Conservation (phyloP, 1,284 basidiomycete genomes). For the Melampsora americana region DNA sequence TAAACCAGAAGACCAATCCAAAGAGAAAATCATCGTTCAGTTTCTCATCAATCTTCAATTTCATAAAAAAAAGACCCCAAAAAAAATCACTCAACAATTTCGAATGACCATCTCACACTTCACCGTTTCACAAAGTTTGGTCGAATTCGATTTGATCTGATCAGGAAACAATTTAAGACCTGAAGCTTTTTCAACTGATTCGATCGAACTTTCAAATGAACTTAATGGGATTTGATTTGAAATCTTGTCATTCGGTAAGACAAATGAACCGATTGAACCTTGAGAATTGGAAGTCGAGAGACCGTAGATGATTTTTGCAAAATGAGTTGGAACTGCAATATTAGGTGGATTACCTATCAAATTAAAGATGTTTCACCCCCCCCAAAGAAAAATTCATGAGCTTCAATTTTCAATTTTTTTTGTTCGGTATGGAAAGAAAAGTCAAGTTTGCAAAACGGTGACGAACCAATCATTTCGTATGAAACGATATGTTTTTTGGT, state of each 20-base stretch:
- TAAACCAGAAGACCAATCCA: background rate
- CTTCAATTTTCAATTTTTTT: background rate
- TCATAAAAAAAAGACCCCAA: background rate
- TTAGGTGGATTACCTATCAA: conserved; percentile 88
- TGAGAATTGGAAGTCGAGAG: conserved; percentile 57
- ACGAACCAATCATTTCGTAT: conserved; percentile 37
- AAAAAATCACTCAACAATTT: conserved; percentile 15
- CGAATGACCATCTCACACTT: conserved; percentile 36
- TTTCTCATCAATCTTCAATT: background rate
- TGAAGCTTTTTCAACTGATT: conserved; percentile 83
- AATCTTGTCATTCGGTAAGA: conserved; percentile 84
- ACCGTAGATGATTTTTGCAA: conserved; percentile 89
- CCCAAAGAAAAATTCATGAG: background rate
- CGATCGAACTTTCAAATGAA: conserved; percentile 68
- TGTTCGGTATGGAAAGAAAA: background rate
- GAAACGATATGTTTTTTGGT: conserved; percentile 73
- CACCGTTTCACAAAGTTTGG: conserved; percentile 67
- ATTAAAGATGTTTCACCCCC: too few relatives aligned
- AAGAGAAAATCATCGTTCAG: background rate
- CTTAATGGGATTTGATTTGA: conserved; percentile 75
- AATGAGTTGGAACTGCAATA: conserved; percentile 92
- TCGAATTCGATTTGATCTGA: conserved; percentile 71
- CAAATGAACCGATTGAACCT: conserved; percentile 83
- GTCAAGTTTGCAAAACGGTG: too few relatives aligned
- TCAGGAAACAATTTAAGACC: conserved; percentile 86